Conservation (phyloP, 1,284 basidiomycete species). For the Sporisorium scitamineum region DNA sequence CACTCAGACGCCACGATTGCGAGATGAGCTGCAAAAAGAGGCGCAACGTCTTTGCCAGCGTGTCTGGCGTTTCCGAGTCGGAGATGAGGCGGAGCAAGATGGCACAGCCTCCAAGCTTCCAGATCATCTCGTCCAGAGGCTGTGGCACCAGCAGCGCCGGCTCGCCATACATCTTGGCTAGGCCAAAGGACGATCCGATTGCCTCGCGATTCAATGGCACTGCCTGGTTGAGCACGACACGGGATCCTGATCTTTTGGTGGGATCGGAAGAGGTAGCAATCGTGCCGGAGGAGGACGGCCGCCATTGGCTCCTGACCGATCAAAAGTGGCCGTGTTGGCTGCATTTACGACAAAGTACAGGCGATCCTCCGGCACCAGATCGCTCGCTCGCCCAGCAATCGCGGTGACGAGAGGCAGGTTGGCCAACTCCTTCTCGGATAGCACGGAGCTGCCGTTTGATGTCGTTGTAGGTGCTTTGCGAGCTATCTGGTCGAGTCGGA, state of each 20-base stretch:
- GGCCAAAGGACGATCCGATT: slow-evolving; percentile 38
- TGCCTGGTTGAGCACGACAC: slow-evolving; percentile 55
- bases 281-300: background rate
- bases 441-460: slow-evolving; percentile 1
- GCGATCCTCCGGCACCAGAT: slow-evolving; percentile 46
- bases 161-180: slow-evolving; percentile 55
- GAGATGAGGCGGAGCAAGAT: slow-evolving; percentile 79
- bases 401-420: slow-evolving; percentile 53
- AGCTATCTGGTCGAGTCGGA: slow-evolving; percentile 54
- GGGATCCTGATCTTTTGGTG: slow-evolving; percentile 29
- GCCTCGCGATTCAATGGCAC: slow-evolving; percentile 47
- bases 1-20: slow-evolving; percentile 80
- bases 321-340: slow-evolving; percentile 44
- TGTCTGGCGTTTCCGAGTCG: slow-evolving; percentile 74
- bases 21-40: slow-evolving; percentile 82
- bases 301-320: slow-evolving; percentile 16
- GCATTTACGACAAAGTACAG: slow-evolving; percentile 60
- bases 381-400: slow-evolving; percentile 46
- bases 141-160: slow-evolving; percentile 74
- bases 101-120: slow-evolving; percentile 85
- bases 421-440: slow-evolving; percentile 49
- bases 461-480: slow-evolving; percentile 11
- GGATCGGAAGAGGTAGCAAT: slow-evolving; percentile 11
- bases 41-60: slow-evolving; percentile 78
- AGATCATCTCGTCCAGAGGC: slow-evolving; percentile 81